Conservation (phyloP, 1,284 basidiomycete species). For the Meripilus lineatus region DNA sequence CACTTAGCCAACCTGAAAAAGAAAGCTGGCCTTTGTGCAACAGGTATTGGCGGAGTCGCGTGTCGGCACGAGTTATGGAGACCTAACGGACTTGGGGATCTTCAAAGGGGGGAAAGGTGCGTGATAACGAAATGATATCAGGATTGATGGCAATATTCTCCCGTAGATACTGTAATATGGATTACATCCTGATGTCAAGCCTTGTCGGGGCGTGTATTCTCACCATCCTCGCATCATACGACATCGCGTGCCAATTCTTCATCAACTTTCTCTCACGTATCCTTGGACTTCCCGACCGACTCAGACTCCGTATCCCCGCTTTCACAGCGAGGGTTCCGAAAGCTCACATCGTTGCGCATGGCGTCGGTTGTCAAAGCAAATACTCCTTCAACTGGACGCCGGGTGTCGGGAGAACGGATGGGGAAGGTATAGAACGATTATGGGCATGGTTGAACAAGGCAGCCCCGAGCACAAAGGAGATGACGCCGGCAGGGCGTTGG, state of each 20-base stretch:
- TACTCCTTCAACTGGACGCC: slow-evolving; percentile 22
- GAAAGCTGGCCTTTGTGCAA: slow-evolving; percentile 20
- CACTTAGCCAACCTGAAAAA: slow-evolving; percentile 18
- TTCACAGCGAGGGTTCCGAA: slow-evolving; percentile 18
- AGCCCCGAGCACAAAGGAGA: slow-evolving; percentile 20
- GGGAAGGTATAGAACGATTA: slow-evolving; percentile 24
- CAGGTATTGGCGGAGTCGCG: slow-evolving; percentile 27
- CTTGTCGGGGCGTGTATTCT: slow-evolving; percentile 11
- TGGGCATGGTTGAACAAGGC: slow-evolving; percentile 20
- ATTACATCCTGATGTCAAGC: slow-evolving; percentile 27
- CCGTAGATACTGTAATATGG: slow-evolving; percentile 33
- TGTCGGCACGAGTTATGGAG: slow-evolving; percentile 32
- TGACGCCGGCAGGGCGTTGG: slow-evolving; percentile 20
- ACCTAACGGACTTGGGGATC: slow-evolving; percentile 27
- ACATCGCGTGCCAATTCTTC: slow-evolving; percentile 32
- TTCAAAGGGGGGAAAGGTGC: slow-evolving; percentile 34
- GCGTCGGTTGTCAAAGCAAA: slow-evolving; percentile 15
- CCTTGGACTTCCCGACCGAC: slow-evolving; percentile 5
- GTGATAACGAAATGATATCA: neutral
- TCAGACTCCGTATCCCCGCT: slow-evolving; percentile 17
- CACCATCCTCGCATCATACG: slow-evolving; percentile 26
- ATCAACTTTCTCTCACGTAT: slow-evolving; percentile 17
- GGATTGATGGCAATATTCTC: neutral
- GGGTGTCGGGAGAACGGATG: too few species aligned
- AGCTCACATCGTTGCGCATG: slow-evolving; percentile 24